These are phyloP conservation scores for Filosporella fistucella DNA, from an alignment of 495 filamentous ascomycete genomes.

Conservation along the genomic window DNA sequence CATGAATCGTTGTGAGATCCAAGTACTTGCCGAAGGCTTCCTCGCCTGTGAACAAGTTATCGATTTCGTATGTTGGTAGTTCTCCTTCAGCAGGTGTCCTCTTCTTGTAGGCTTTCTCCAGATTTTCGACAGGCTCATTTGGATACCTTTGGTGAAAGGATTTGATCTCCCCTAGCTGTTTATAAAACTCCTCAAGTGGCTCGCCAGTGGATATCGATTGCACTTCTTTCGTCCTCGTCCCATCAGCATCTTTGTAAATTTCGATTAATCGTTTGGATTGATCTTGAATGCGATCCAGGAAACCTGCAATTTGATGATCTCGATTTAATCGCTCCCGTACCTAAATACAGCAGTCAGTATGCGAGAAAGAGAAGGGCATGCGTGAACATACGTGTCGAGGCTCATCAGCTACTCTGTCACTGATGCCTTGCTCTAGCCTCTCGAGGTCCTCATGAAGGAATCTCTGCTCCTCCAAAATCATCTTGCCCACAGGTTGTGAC, in stretches of 20 bases:
- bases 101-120: slow-evolving; percentile 86
- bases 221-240: slow-evolving; percentile 68
- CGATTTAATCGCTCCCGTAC: slow-evolving; percentile 79
- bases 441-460: slow-evolving; percentile 94
- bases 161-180: slow-evolving; percentile 73
- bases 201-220: slow-evolving; percentile 83
- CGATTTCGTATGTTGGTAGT: slow-evolving; percentile 57
- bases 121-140: slow-evolving; percentile 91
- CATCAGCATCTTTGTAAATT: slow-evolving; percentile 79
- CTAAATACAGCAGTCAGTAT: slow-evolving; percentile 37
- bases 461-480: slow-evolving; percentile 89
- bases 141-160: slow-evolving; percentile 87
- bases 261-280: slow-evolving; percentile 78
- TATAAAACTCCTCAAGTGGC: slow-evolving; percentile 88
- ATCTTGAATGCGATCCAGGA: slow-evolving; percentile 77
- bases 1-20: slow-evolving; percentile 78
- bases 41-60: slow-evolving; percentile 92
- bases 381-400: slow-evolving; percentile 65
- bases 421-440: slow-evolving; percentile 87
- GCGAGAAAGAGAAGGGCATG: neutral
- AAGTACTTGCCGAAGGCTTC: slow-evolving; percentile 88
- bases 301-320: slow-evolving; percentile 87
- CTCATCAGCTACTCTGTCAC: slow-evolving; percentile 81
- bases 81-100: slow-evolving; percentile 65
- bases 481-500: slow-evolving; percentile 30